Base-by-base conservation (phyloP, 345 rosid genomes). In the Pelargonium nanum region DNA sequence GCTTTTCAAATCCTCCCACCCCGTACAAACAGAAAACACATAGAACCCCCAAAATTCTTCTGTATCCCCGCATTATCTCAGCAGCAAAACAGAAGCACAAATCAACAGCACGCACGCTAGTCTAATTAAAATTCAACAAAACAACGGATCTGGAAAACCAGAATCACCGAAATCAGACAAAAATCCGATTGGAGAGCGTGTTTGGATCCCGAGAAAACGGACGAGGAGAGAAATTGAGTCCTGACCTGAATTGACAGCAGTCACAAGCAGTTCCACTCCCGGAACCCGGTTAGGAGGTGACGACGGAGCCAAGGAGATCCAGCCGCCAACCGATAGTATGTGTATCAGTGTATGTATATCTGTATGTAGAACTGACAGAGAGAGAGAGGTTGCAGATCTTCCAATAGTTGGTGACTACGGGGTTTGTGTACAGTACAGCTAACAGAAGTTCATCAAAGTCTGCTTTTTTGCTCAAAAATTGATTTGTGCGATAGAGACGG, bases 61-160 rank as follows among this genome's bases (percentile, higher is more conserved):
- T 28, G 10, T 13, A 15, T 3, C 24, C 63, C 7, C 48, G 24
- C 32, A 22, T 17, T 54, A 48, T 53, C 59, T 26, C 13, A 34
- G 53, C 19, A 54, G 52, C 40, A 58, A 51, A 59, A 63, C 30
- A 55, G 24, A 23, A 25, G 1, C 53, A 28, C 32, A 7, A 28
- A 44, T 16, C 22, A 55, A 0, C 24, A 56, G 26, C 13, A 15
- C 16, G 20, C 10, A 56, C 51, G 26, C 17, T 24, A 28, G 5
- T 8, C 28, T 28, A 48, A 44, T 25, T 52, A 57, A 2, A 73
- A 65, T 57, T 63, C 20, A 58, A 57, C 56, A 62, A 66, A 28
- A n/a, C 69, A 65, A 56, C 73, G 74, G 81, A 76, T 80, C 81
- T 76, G 63, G 53, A 50, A 65, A 69, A 30, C 71, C 48, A 66